Base-by-base conservation (phyloP, 805 yeast species). In the Wickerhamiella qilinensis region DNA sequence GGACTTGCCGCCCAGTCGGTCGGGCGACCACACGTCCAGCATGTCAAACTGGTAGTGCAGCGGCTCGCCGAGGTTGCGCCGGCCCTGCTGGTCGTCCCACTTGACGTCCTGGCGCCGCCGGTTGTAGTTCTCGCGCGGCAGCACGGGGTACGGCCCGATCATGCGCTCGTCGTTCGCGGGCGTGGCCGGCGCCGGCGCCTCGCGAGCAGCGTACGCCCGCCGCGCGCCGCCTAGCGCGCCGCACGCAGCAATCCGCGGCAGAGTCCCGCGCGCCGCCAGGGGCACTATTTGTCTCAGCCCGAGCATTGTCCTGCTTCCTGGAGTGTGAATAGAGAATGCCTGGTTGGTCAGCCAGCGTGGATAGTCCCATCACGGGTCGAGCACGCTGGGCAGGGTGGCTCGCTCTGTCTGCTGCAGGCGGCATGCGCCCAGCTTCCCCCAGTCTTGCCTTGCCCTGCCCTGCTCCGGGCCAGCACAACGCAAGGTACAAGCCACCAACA, bases 1-100 rank as follows among this genome's bases (percentile, higher is more conserved):
- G 30, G 69, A 61, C 25, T 74, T 78, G 29, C 64, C 56, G 48
- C 75, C 73, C 55, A 65, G 73, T 52, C 75, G 69, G 52, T 82
- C 93, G 11, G 93, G 91, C 7, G 93, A 71, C 93, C 93, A 82
- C 67, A 80, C 68, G 57, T 82, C 86, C 52, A 75, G 65, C 57
- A 71, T 62, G 53, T 82, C 94, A 47, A 76, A 79, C 50, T 75
- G 72, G 39, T 75, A 72, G 55, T 75, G 75, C 46, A 81, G 57
- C 14, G 84, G 81, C 45, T 82, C 85, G 46, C 72, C 69, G 46
- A 71, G 65, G 64, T 82, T 81, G 60, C 93, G 74, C 63, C 88
- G 71, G 57, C 76, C 71, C 59, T 81, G 93, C 49, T 64, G 80
- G 56, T 81, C 88, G 55, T 81, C 91, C 59, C 76, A 82, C 52